Base-by-base conservation (phyloP, 352 stramenopile genomes). In the Pelagophyceae sp. region DNA sequence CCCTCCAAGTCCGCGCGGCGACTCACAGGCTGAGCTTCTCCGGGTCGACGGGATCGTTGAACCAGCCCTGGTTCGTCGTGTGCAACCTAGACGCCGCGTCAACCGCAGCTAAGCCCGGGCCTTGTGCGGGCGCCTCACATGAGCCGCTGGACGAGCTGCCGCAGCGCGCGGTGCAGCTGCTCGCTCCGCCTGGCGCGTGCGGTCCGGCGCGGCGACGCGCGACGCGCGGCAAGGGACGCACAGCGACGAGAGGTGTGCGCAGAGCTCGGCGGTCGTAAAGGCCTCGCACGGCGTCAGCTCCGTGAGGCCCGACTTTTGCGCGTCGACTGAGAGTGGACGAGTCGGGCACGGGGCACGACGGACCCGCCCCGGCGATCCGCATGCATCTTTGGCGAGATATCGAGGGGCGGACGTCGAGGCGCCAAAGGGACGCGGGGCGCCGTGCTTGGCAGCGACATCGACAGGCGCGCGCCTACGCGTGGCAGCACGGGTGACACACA, bases 31-130 rank as follows among this genome's bases (percentile, higher is more conserved):
- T 87, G 67, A 98, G 83, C 0, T 90, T 90, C 15, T 96, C 85
- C 5, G 93, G 90, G 82, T 98, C 94, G 25, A 98, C 95, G 23
- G 95, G 94, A 19, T 83, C 80, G 50, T 96, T 81, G 77, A 98
- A 98, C 65, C 75, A 78, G 2, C 25, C 15, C 40, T 80, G 75
- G 76, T 80, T 80, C 23, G 72, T 3, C 35, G 65, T 32, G 67
- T 80, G 76, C 32, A 74, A 65, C n/a, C n/a, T n/a, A n/a, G n/a
- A n/a, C n/a, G n/a, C n/a, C n/a, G n/a, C n/a, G n/a, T n/a, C n/a
- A n/a, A n/a, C n/a, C n/a, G n/a, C n/a, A n/a, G n/a, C n/a, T n/a
- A n/a, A n/a, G n/a, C n/a, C n/a, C n/a, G n/a, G n/a, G n/a, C n/a
- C n/a, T n/a, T n/a, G n/a, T n/a, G n/a, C n/a, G n/a, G n/a, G n/a